Evolutionary conservation across 177 flowering plant species (phyloP).

Genomic region (Vitis hybrid): DNA sequence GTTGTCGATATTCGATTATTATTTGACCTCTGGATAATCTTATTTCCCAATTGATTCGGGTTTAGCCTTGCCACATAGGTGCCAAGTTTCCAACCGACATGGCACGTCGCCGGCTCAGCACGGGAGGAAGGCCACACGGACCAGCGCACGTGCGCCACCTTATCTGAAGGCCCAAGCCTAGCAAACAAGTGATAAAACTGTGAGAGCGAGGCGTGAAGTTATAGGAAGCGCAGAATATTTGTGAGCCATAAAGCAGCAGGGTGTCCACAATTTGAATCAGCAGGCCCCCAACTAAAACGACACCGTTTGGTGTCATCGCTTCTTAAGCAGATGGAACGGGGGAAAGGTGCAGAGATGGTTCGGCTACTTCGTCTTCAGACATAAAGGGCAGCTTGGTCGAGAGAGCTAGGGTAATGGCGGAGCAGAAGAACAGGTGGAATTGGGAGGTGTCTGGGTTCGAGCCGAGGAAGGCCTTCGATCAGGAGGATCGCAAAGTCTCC

Average conservation of each 20-base stretch:
- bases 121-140: neutral
- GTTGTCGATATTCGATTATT: too few species aligned
- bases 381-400: neutral
- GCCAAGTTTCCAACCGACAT: too few species aligned
- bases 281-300: constrained; percentile 1
- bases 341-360: neutral
- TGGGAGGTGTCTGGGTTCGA: constrained; percentile 96
- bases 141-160: constrained; percentile 8
- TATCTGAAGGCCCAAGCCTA: neutral
- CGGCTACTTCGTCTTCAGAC: neutral
- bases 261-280: constrained; percentile 4
- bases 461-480: constrained; percentile 53
- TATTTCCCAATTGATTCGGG: too few species aligned
- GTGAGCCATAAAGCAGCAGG: constrained; percentile 12
- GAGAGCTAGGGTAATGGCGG: constrained; percentile 42
- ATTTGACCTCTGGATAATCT: too few species aligned
- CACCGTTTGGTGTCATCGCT: neutral
- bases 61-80: too few species aligned
- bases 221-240: constrained; percentile 16
- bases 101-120: too few species aligned
- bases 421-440: constrained; percentile 77
- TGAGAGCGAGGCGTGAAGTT: constrained; percentile 23
- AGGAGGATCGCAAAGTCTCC: constrained; percentile 31
- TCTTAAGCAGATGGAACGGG: too few species aligned
- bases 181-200: neutral